Conservation (phyloP, 176 grass and related monocot species). For the Phyllostachys edulis region DNA sequence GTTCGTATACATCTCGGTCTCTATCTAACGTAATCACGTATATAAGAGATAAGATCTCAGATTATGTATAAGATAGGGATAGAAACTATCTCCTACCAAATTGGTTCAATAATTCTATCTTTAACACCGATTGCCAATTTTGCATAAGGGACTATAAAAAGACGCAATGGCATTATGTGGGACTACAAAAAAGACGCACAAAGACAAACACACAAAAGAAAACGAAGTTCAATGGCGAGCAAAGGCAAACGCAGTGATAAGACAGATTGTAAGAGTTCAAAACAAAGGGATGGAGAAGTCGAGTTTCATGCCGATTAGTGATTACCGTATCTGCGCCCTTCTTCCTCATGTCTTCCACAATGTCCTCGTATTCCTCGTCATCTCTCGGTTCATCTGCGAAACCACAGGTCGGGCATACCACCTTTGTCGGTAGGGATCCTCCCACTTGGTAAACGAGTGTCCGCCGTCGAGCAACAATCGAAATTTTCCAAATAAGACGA, state of each 20-base stretch:
- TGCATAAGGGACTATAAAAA: slow-evolving; percentile 70
- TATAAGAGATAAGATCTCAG: too few species aligned
- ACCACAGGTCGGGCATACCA: slow-evolving; percentile 85
- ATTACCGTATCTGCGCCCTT: slow-evolving; percentile 89
- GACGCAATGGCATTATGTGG: slow-evolving; percentile 55
- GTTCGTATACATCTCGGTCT: too few species aligned
- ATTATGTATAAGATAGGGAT: too few species aligned
- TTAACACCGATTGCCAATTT: slow-evolving; percentile 64
- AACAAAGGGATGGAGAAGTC: not conserved
- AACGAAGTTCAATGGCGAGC: slow-evolving; percentile 52
- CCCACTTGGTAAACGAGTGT: slow-evolving; percentile 83
- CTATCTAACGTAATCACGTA: too few species aligned
- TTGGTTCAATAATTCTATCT: too few species aligned
- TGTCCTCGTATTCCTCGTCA: slow-evolving; percentile 90
- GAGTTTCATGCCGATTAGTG: not conserved
- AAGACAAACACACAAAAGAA: slow-evolving; percentile 61
- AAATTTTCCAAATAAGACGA: not conserved
- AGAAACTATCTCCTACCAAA: too few species aligned
- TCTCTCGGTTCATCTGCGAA: slow-evolving; percentile 75
- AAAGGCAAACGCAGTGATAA: slow-evolving; percentile 23
- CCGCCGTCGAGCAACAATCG: slow-evolving; percentile 40
- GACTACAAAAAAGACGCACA: slow-evolving; percentile 70
- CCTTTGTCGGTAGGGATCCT: slow-evolving; percentile 74
- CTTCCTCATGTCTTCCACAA: slow-evolving; percentile 96
- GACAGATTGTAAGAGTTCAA: slow-evolving; percentile 3